phyloP scores from a whole-genome alignment of 1,284 basidiomycete species.

The Neolentinus lepideus region DNA sequence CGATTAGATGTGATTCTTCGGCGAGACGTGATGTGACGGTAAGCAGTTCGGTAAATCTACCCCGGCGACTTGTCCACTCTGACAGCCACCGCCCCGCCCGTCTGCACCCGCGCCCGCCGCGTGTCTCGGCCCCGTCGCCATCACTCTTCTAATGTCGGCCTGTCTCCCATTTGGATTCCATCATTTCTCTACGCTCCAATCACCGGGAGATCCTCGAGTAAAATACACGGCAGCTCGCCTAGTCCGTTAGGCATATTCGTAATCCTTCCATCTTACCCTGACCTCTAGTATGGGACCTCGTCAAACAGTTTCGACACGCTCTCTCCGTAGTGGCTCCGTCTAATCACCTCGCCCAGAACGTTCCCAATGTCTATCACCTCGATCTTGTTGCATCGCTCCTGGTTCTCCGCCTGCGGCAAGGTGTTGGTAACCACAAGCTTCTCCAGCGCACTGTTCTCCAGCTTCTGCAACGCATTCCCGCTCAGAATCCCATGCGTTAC shows the following conservation, averaged over 20 bases:
- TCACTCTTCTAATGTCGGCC: neutral
- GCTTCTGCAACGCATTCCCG: constrained; percentile 75
- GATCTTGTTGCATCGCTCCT: constrained; percentile 75
- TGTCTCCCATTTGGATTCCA: neutral
- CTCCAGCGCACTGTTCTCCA: constrained; percentile 76
- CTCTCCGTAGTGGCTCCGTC: constrained; percentile 84
- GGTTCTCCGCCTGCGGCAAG: constrained; percentile 84
- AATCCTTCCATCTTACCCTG: neutral
- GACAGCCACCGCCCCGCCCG: neutral
- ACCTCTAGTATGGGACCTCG: constrained; percentile 71
- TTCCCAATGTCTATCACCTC: constrained; percentile 95
- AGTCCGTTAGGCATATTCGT: neutral
- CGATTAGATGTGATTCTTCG: too few species aligned
- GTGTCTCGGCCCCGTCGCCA: neutral
- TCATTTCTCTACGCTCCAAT: neutral
- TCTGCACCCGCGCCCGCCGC: neutral
- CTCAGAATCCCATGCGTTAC: constrained; percentile 98
- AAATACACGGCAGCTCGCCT: neutral
- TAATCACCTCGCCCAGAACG: constrained; percentile 95
- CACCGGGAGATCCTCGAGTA: neutral
- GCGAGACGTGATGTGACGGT: too few species aligned
- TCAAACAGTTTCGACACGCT: constrained; percentile 80
- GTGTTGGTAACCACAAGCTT: constrained; percentile 99
- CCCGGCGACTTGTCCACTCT: neutral
- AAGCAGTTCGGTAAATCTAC: too few species aligned